Base-by-base conservation (phyloP, 257 asterid species). In the Plectranthus barbatus region DNA sequence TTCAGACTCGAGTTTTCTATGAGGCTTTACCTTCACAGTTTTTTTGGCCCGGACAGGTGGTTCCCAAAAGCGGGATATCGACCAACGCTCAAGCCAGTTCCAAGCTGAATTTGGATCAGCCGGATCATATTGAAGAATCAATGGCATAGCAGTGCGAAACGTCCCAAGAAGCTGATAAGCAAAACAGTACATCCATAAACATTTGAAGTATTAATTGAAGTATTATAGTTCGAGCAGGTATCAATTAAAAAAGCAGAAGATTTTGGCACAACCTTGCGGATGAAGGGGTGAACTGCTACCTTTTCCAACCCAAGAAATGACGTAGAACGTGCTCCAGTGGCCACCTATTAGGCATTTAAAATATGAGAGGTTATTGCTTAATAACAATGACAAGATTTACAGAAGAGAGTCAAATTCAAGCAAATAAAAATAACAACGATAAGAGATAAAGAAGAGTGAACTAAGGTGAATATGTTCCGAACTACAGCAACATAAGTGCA, bases 71-170 rank as follows among this genome's bases (percentile, higher is more conserved):
- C 70, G 86, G 57, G 89, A 76, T 41, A 65, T 29, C 45, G 99
- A 87, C 99, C 99, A 93, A 29, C 94, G 83, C 51, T 87, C 95
- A 21, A 93, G 92, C 99, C 99, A 93, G 69, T 68, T 85, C 82
- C 77, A 72, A 57, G 94, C 87, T 62, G 96, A 82, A 75, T 93
- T 90, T 1, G 96, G 94, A 55, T 90, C 94, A 5, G 75, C 50
- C 18, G 24, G 37, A 64, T 86, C 96, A 47, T 90, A 93, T 72
- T 90, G 97, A 70, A 93, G 94, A 75, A 86, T 81, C 79, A 93
- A 80, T 21, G 92, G 87, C 84, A 80, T 81, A 48, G 96, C 82
- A 69, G 71, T 84, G 40, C 97, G 97, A 81, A 87, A 62, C 13
- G 71, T 76, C 60, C 70, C 71, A 69, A 87, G 85, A 68, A 90